phyloP scores from a whole-genome alignment of 352 stramenopile genomes.

The Globisporangium heterothallicum region DNA sequence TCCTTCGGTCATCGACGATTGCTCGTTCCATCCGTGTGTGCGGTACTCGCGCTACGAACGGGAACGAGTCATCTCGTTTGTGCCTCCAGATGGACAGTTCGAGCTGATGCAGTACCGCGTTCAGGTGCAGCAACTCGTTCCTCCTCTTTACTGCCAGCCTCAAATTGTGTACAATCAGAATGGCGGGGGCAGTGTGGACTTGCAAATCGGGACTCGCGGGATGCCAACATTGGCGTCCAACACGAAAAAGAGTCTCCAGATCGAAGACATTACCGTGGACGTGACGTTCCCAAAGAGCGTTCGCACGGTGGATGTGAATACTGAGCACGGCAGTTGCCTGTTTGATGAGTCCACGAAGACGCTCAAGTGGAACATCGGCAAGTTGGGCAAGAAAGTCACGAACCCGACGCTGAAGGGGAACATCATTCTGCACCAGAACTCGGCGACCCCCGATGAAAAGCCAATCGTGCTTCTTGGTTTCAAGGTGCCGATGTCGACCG shows the following conservation, averaged over 20 bases:
- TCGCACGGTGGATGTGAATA: conserved; percentile 92
- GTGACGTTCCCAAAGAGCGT: conserved; percentile 97
- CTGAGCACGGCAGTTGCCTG: conserved; percentile 88
- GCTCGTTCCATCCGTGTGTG: conserved; percentile 98
- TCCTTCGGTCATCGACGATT: conserved; percentile 95
- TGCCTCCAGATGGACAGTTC: conserved; percentile 97
- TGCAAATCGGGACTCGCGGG: conserved; percentile 65
- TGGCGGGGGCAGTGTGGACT: conserved; percentile 55
- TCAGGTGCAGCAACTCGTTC: conserved; percentile 75
- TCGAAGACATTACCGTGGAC: conserved; percentile 91
- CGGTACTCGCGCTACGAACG: conserved; percentile 94
- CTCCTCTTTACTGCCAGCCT: conserved; percentile 87
- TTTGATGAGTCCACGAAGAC: conserved; percentile 95
- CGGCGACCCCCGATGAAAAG: conserved; percentile 85
- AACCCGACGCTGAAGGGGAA: conserved; percentile 87
- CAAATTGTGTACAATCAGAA: conserved; percentile 82
- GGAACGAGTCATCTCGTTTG: conserved; percentile 96
- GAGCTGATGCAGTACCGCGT: conserved; percentile 90
- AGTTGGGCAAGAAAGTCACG: conserved; percentile 88
- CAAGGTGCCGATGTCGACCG: conserved; percentile 95
- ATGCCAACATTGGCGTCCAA: conserved; percentile 79
- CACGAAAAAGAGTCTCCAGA: conserved; percentile 67
- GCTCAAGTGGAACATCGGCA: conserved; percentile 94
- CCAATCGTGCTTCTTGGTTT: conserved; percentile 94
- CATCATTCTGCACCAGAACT: conserved; percentile 88